Percentiles rank a stretch among this genome's conserved stretches.
phyloP scores from a whole-genome alignment of 495 filamentous ascomycete species.

The Aspergillus asperescens region DNA sequence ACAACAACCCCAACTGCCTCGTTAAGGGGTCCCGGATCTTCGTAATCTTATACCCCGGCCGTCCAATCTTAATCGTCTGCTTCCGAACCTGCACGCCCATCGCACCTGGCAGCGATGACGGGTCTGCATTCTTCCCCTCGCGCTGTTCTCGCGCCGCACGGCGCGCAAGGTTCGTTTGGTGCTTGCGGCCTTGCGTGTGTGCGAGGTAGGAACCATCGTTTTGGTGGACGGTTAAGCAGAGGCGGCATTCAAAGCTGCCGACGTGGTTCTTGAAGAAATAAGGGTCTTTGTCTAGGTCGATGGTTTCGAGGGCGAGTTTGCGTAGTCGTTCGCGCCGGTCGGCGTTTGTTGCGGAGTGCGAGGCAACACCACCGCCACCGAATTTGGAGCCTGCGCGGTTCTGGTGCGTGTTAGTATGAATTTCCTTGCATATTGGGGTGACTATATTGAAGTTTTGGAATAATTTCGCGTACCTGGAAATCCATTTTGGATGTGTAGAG shows the following conservation, averaged over 20 bases:
- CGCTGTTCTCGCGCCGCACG: slow-evolving; percentile 90
- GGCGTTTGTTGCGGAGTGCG: slow-evolving; percentile 86
- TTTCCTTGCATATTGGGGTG: not conserved
- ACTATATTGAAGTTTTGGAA: not conserved
- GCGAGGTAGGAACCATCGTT: slow-evolving; percentile 99
- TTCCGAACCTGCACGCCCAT: slow-evolving; percentile 77
- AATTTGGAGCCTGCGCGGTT: slow-evolving; percentile 98
- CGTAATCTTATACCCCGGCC: slow-evolving; percentile 97
- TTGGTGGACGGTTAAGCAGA: slow-evolving; percentile 98
- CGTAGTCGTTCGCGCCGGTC: slow-evolving; percentile 95
- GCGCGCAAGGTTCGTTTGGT: slow-evolving; percentile 97
- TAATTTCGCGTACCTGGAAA: slow-evolving; percentile 46
- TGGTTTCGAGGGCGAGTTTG: slow-evolving; percentile 95
- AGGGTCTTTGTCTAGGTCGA: slow-evolving; percentile 98
- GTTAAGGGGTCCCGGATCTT: slow-evolving; percentile 90
- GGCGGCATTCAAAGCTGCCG: slow-evolving; percentile 94
- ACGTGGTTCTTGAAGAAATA: slow-evolving; percentile 99
- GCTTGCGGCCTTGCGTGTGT: slow-evolving; percentile 97
- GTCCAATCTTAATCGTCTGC: slow-evolving; percentile 94
- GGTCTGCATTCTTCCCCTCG: slow-evolving; percentile 73
- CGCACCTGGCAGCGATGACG: slow-evolving; percentile 60
- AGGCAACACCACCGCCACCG: slow-evolving; percentile 94
- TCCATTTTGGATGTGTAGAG: slow-evolving; percentile 41
- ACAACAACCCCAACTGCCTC: slow-evolving; percentile 80
- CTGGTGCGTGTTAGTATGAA: slow-evolving; percentile 44